phyloP scores from a whole-genome alignment of 2,329 filamentous ascomycete genomes.

The Neobulgaria alba region DNA sequence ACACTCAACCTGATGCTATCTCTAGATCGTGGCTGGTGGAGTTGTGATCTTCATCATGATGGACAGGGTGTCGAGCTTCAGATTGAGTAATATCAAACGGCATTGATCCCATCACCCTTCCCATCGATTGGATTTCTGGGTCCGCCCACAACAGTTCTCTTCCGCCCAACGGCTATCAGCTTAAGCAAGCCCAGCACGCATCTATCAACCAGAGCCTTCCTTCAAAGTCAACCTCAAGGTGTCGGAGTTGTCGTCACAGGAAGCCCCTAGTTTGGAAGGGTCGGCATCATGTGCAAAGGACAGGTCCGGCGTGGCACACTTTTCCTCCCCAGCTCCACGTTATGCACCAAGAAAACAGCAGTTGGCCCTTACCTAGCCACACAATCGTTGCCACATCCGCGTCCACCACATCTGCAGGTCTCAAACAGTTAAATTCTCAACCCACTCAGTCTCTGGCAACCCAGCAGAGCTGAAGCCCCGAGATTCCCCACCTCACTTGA shows the following conservation, averaged over 20 bases:
- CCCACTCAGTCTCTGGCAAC: neutral
- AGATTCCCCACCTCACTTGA: neutral
- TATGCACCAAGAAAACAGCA: neutral
- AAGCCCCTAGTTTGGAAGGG: neutral
- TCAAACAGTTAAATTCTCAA: neutral
- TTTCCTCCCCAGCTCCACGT: neutral
- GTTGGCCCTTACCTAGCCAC: neutral
- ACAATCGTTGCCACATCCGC: neutral
- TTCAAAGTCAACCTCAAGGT: neutral
- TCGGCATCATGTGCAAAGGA: neutral
- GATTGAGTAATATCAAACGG: neutral
- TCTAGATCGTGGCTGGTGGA: neutral
- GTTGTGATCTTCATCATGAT: neutral
- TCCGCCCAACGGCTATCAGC: neutral
- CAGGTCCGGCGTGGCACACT: neutral
- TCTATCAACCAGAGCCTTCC: neutral
- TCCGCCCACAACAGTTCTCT: neutral
- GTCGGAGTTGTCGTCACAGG: neutral
- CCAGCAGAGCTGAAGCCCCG: neutral
- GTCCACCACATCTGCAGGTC: neutral
- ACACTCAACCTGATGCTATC: neutral
- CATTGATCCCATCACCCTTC: neutral
- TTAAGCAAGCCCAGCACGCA: neutral
- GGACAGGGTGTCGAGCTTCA: neutral
- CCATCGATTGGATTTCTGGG: neutral